A percentile compares a stretch with the other conserved stretches of the same genome.
Conservation (phyloP, 2,329 filamentous ascomycete species). For the Epichloe aotearoae region DNA sequence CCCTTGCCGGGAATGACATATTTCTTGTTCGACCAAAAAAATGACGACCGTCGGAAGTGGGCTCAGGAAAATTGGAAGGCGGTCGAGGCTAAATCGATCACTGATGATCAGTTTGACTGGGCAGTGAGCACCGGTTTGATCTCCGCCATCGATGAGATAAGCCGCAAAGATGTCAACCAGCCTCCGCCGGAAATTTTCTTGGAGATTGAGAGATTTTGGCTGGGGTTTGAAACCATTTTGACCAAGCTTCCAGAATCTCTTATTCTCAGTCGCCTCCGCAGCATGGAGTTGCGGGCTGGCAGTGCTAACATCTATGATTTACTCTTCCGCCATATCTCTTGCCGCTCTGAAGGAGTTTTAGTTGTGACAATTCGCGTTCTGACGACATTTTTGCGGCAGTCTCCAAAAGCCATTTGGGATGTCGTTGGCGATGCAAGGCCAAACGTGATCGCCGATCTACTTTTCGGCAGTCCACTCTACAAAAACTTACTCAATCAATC, state of each 20-base stretch:
- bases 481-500: conserved; percentile 48
- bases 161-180: conserved; percentile 28
- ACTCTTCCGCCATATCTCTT: conserved; percentile 41
- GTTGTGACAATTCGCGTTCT: conserved; percentile 58
- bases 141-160: conserved; percentile 50
- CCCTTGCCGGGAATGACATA: conserved; percentile 72
- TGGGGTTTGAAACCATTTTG: conserved; percentile 62
- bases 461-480: conserved; percentile 61
- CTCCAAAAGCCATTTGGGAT: conserved; percentile 75
- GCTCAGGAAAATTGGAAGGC: conserved; percentile 26
- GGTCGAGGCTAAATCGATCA: conserved; percentile 46
- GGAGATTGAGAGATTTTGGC: conserved; percentile 63
- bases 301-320: conserved; percentile 52
- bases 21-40: conserved; percentile 57
- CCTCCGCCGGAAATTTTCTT: conserved; percentile 22
- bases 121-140: conserved; percentile 64
- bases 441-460: conserved; percentile 67
- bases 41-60: conserved; percentile 40
- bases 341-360: conserved; percentile 44
- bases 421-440: conserved; percentile 72
- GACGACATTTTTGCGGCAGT: conserved; percentile 57
- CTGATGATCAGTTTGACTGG: conserved; percentile 71
- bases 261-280: conserved; percentile 65
- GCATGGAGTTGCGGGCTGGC: conserved; percentile 53
- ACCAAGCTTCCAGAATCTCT: conserved; percentile 57